Evolutionary conservation across 2,329 filamentous ascomycete genomes (phyloP).

Genomic region (Penicillium freii): DNA sequence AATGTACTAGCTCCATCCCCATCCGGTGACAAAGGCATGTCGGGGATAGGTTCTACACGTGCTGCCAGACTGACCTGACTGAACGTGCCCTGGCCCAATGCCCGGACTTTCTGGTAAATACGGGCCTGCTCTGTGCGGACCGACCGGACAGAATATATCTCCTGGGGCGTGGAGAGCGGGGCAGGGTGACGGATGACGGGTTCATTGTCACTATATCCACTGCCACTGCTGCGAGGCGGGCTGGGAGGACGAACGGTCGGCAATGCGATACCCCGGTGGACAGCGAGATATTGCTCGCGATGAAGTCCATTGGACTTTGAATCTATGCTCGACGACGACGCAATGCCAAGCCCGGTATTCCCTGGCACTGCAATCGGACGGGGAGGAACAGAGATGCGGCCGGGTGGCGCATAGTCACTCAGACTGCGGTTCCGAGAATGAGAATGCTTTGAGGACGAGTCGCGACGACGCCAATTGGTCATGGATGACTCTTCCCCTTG

Average conservation of each 20-base stretch:
- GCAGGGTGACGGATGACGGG: conserved; percentile 27
- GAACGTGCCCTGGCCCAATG: conserved; percentile 90
- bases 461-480: conserved; percentile 25
- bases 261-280: conserved; percentile 68
- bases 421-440: conserved; percentile 76
- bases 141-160: conserved; percentile 69
- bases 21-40: conserved; percentile 16
- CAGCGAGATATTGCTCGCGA: conserved; percentile 77
- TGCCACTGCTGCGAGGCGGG: conserved; percentile 72
- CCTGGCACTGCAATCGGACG: conserved; percentile 73
- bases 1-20: conserved; percentile 13
- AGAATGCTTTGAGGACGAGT: conserved; percentile 49
- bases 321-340: conserved; percentile 49
- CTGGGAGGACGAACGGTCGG: conserved; percentile 66
- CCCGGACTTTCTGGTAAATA: conserved; percentile 74
- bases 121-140: conserved; percentile 67
- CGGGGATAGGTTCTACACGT: conserved; percentile 61
- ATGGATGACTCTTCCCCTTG: conserved; percentile 28
- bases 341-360: conserved; percentile 48
- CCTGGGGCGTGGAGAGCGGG: conserved; percentile 35
- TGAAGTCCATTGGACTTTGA: conserved; percentile 51
- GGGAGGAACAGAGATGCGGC: conserved; percentile 59
- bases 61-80: conserved; percentile 91
- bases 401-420: conserved; percentile 81
- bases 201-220: conserved; percentile 49